phyloP scores from a whole-genome alignment of 176 grass and related monocot species.

The Thinopyrum elongatum region DNA sequence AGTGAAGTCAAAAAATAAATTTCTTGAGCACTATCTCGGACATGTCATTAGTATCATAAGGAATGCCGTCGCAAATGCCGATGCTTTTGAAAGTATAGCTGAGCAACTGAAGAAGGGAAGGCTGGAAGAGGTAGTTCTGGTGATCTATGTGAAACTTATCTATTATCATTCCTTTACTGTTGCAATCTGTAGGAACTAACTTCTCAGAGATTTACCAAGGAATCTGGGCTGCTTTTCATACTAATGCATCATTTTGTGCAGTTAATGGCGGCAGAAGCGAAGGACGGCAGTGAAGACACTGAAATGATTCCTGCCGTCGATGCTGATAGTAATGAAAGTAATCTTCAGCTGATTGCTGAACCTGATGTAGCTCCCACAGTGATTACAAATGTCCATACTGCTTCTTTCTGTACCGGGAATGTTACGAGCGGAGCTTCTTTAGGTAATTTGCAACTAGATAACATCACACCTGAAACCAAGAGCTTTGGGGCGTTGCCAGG shows the following conservation, averaged over 20 bases:
- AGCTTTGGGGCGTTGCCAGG: slow-evolving; percentile 18
- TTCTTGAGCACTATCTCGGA: slow-evolving; percentile 61
- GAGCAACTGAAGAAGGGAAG: slow-evolving; percentile 59
- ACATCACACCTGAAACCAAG: slow-evolving; percentile 16
- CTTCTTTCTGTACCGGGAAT: slow-evolving; percentile 28
- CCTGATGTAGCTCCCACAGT: slow-evolving; percentile 34
- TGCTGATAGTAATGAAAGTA: slow-evolving; percentile 30
- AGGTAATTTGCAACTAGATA: slow-evolving; percentile 31
- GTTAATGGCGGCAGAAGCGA: slow-evolving; percentile 25
- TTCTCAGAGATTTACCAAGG: slow-evolving; percentile 9
- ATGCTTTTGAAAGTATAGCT: slow-evolving; percentile 66
- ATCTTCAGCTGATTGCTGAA: slow-evolving; percentile 10
- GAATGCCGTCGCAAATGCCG: slow-evolving; percentile 56
- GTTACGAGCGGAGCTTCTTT: slow-evolving; percentile 20
- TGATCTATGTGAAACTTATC: neutral
- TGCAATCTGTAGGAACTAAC: slow-evolving; percentile 1
- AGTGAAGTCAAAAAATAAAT: slow-evolving; percentile 62
- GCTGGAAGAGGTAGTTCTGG: slow-evolving; percentile 54
- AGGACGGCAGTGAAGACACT: slow-evolving; percentile 13
- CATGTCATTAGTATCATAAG: slow-evolving; percentile 59
- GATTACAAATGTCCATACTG: slow-evolving; percentile 26
- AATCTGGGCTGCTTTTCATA: slow-evolving; percentile 5
- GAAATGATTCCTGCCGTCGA: slow-evolving; percentile 46
- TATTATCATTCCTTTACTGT: slow-evolving; percentile 13
- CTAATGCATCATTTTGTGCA: slow-evolving; percentile 32